Evolutionary conservation across 2,329 filamentous ascomycete species (phyloP), one percentile per base, ranked within the genome.

Genomic region (Fusarium sublunatum): DNA sequence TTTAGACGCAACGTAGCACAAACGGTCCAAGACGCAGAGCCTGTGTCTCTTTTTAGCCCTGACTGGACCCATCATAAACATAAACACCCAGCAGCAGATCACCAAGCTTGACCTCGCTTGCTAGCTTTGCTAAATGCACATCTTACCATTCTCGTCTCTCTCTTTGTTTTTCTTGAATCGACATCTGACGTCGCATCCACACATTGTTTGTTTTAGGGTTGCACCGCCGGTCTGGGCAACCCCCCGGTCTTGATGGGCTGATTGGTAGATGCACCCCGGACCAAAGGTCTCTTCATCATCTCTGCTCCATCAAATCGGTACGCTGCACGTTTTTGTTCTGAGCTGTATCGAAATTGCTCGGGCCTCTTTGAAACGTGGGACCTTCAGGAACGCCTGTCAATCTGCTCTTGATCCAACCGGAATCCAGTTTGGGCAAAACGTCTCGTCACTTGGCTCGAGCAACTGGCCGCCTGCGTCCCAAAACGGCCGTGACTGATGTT

Each of bases 181-280:
- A 61, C 48, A 64, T 69, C 65, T 70, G 65, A 69, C 57, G 67
- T 65, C 43, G 46, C 52, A 61, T 62, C 65, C 46, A 53, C 40
- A 41, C 58, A 55, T 65, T 53, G 19, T 61, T 62, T 65, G 31
- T 67, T 65, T 19, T 67, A 65, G 53, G 59, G 53, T 62, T 56
- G 64, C 62, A 53, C 62, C 53, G 32, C 51, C 55, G 31, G 67
- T 71, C 64, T 71, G 65, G 64, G 41, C 58, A 55, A 53, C 34
- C 40, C 55, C 65, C 67, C 36, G 31, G 64, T 58, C 61, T 51
- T 44, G 40, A 54, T 13, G 22, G 57, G 57, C 61, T 71, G 69
- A 71, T 71, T 71, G 69, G 69, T 42, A 66, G 69, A 67, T 63
- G 62, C 49, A 69, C 65, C 61, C 68, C 55, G 46, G 68, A 56